Evolutionary conservation across 78 protist genomes (phyloP).

Genomic region (Chrysochromulina tobinii): DNA sequence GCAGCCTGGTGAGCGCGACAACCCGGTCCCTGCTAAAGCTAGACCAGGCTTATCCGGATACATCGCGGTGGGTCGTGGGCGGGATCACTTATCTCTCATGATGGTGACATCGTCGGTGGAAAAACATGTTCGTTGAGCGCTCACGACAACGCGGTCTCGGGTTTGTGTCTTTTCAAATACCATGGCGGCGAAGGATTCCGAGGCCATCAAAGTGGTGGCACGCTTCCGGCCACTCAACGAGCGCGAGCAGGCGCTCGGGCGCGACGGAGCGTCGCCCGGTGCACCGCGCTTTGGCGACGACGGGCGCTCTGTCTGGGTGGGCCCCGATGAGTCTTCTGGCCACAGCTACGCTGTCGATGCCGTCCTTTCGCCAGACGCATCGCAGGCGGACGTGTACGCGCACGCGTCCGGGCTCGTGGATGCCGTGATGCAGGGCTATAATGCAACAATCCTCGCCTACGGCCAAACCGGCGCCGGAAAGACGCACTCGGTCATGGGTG

Average conservation of each 20-base stretch:
- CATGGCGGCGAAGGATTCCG: neutral
- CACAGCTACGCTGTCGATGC: neutral
- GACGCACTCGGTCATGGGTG: neutral
- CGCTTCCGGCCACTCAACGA: slow-evolving; percentile 5
- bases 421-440: slow-evolving; percentile 23
- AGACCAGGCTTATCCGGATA: no score
- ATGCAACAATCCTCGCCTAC: slow-evolving; percentile 21
- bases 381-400: neutral
- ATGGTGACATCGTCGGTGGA: no score
- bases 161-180: no score
- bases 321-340: neutral
- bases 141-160: no score
- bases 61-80: no score
- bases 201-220: neutral
- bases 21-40: no score
- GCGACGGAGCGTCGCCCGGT: neutral
- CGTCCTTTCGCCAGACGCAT: neutral
- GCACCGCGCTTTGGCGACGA: neutral
- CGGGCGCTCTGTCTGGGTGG: neutral
- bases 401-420: neutral
- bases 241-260: neutral
- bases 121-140: no score
- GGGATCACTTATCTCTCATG: no score
- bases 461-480: slow-evolving; percentile 25
- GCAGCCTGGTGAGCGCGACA: no score